A percentile compares a stretch with the other conserved stretches of the same genome.
phyloP scores from a whole-genome alignment of 2,329 filamentous ascomycete genomes.

The Bipolaris sorokiniana region DNA sequence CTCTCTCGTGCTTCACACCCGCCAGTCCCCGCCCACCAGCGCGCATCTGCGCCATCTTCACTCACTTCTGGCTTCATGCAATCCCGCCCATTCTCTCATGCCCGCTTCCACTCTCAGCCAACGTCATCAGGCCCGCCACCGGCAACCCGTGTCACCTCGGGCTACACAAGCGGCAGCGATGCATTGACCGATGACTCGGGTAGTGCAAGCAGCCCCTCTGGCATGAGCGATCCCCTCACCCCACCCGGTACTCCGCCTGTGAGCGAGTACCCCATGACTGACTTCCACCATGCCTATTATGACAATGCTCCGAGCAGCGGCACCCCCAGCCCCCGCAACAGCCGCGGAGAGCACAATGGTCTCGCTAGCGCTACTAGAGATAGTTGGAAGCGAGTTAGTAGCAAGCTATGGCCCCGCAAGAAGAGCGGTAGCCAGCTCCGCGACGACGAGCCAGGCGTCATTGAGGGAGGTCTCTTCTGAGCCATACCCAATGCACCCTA shows the following conservation, averaged over 20 bases:
- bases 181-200: slow-evolving; percentile 68
- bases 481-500: background rate
- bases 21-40: slow-evolving; percentile 42
- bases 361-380: slow-evolving; percentile 46
- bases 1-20: slow-evolving; percentile 39
- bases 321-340: slow-evolving; percentile 48
- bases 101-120: slow-evolving; percentile 47
- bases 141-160: slow-evolving; percentile 36
- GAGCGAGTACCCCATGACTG: slow-evolving; percentile 54
- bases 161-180: slow-evolving; percentile 52
- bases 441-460: slow-evolving; percentile 46
- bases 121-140: slow-evolving; percentile 39
- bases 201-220: slow-evolving; percentile 55
- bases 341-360: slow-evolving; percentile 47
- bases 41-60: slow-evolving; percentile 50
- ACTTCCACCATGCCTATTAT: slow-evolving; percentile 46
- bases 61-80: slow-evolving; percentile 48
- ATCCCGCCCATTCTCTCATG: slow-evolving; percentile 44
- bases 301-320: slow-evolving; percentile 42
- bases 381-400: slow-evolving; percentile 51
- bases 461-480: slow-evolving; percentile 46
- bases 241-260: slow-evolving; percentile 80
- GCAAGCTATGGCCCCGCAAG: slow-evolving; percentile 51
- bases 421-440: slow-evolving; percentile 45
- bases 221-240: slow-evolving; percentile 69